Base-by-base conservation (phyloP, 225 moss, liverwort and hornwort genomes). In the Rhytidiadelphus loreus region DNA sequence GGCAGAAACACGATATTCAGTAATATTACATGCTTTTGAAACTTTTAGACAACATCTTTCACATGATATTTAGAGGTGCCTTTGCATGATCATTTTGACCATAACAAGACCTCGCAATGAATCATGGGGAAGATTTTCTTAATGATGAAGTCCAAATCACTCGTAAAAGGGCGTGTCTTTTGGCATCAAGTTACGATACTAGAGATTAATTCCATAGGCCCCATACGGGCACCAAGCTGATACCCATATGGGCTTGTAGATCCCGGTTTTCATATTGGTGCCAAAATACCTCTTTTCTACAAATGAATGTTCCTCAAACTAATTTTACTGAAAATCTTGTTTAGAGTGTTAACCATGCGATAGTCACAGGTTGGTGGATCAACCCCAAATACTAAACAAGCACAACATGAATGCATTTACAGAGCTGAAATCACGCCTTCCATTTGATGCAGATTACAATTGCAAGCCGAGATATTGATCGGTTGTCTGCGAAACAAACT, bases 391-490 rank as follows among this genome's bases (percentile, higher is more conserved):
- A 61, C 9, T 61, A 46, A 30, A 8, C 12, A 55, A 56, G 9
- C 37, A 37, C 35, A 71, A n/a, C 44, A 41, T 8, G 30, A 16
- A 50, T 52, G 26, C 57, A 22, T 61, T 39, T 10, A 28, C 21
- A 48, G 41, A 85, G 52, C 33, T 91, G 73, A 85, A 33, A 58
- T 77, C 9, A 41, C 0, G 37, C 37, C 29, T 75, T 69, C 25
- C 17, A 76, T 64, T 41, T 83, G 41, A 68, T 88, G 81, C 95
- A 98, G 98, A 94, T 98, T 65, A 86, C 89, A 25, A 96, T 98
- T 71, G 95, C 92, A 23, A 98, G 93, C 83, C 92, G 98, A 80
- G 98, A 98, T 81, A 82, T 95, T 37, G 89, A 90, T 28, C 93
- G 94, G 78, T 85, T 86, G 88, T 90, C 88, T 72, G 62, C 82